Conservation (phyloP, 441 rosid genomes). For the Erodium texanum region DNA sequence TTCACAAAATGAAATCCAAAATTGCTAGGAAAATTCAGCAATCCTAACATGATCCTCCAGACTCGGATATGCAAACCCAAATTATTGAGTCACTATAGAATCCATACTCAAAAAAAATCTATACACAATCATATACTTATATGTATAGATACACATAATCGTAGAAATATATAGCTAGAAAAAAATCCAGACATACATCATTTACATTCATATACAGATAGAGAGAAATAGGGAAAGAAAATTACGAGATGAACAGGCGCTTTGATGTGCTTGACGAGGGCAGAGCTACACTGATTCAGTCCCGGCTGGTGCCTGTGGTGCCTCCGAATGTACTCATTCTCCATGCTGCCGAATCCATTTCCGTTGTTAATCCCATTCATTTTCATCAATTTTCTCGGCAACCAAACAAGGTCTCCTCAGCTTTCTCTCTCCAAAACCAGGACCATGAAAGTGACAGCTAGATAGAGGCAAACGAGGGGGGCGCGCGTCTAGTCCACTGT, state of each 20-base stretch:
- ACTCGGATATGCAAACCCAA: too few species aligned
- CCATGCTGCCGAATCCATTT: background rate
- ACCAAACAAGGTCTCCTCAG: background rate
- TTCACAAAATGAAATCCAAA: background rate
- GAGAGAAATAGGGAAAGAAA: background rate
- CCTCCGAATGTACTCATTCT: background rate
- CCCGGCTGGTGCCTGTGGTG: background rate
- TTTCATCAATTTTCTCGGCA: background rate
- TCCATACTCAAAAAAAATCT: too few species aligned
- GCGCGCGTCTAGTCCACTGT: background rate
- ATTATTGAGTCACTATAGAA: too few species aligned
- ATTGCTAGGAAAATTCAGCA: background rate
- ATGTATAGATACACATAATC: background rate
- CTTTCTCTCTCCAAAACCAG: background rate
- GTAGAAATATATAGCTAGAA: background rate
- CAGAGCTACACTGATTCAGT: background rate
- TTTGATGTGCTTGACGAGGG: background rate
- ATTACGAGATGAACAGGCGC: background rate
- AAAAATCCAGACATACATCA: too few species aligned
- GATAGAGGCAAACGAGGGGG: background rate
- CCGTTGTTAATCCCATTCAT: background rate
- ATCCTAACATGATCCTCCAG: background rate
- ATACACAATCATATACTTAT: too few species aligned
- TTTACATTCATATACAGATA: background rate
- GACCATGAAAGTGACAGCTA: conserved; percentile 1